phyloP scores from a whole-genome alignment of 345 rosid genomes.

The Excoecaria cochinchinensis region DNA sequence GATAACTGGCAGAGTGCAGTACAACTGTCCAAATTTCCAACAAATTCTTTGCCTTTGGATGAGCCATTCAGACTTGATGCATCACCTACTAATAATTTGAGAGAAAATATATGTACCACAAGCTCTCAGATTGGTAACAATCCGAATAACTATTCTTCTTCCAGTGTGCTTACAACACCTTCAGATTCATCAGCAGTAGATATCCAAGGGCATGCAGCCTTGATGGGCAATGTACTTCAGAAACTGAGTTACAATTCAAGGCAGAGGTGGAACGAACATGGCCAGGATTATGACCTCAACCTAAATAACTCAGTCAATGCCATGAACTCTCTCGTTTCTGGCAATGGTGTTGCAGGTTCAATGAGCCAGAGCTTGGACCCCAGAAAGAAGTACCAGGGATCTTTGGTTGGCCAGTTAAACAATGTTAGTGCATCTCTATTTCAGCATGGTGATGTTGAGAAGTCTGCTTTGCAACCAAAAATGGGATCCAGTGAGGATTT shows the following conservation, averaged over 20 bases:
- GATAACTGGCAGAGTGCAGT: constrained; percentile 51
- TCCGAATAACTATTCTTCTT: constrained; percentile 42
- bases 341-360: constrained; percentile 27
- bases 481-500: constrained; percentile 37
- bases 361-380: constrained; percentile 34
- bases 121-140: constrained; percentile 37
- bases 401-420: constrained; percentile 37
- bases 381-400: constrained; percentile 36
- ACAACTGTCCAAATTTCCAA: constrained; percentile 45
- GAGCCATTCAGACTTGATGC: constrained; percentile 42
- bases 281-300: constrained; percentile 29
- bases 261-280: constrained; percentile 53
- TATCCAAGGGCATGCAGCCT: constrained; percentile 46
- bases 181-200: constrained; percentile 40
- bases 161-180: constrained; percentile 29
- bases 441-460: constrained; percentile 39
- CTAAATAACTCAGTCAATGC: constrained; percentile 34
- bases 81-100: constrained; percentile 30
- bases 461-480: constrained; percentile 35
- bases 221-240: constrained; percentile 43
- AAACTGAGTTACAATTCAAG: constrained; percentile 36
- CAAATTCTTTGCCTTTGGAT: constrained; percentile 43
- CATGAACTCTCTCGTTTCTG: constrained; percentile 38
- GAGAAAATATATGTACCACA: constrained; percentile 23
- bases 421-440: constrained; percentile 26